Evolutionary conservation across 768 basidiomycete genomes (phyloP).

Genomic region (Mycena floridula): DNA sequence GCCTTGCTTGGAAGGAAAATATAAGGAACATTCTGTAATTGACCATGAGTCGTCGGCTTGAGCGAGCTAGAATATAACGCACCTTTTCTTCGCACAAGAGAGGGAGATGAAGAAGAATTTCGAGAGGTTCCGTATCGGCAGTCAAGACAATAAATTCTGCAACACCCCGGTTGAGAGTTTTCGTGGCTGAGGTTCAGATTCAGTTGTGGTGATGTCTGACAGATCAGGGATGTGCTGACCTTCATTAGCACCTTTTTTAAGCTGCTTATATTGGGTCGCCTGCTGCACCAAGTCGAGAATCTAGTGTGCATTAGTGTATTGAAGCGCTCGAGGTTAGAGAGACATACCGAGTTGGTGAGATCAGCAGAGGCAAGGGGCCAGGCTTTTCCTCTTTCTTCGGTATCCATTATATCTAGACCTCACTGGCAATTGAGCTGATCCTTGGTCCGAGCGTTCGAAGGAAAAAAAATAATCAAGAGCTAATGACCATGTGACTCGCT

Average conservation of each 20-base stretch:
- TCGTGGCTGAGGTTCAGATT: constrained; percentile 77
- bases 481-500: neutral
- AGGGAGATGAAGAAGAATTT: constrained; percentile 95
- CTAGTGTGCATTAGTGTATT: constrained; percentile 31
- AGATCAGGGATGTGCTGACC: constrained; percentile 36
- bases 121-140: constrained; percentile 94
- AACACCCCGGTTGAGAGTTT: constrained; percentile 96
- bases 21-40: constrained; percentile 85
- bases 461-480: neutral
- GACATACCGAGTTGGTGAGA: constrained; percentile 79
- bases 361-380: constrained; percentile 83
- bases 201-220: neutral
- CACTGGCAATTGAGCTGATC: constrained; percentile 86
- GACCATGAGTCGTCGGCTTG: constrained; percentile 3
- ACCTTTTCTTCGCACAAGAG: constrained; percentile 98
- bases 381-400: constrained; percentile 70
- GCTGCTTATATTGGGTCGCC: constrained; percentile 94
- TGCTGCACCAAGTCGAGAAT: constrained; percentile 95
- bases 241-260: constrained; percentile 99
- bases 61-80: constrained; percentile 7
- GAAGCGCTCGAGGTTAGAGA: too few species aligned
- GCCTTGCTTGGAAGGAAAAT: constrained; percentile 94
- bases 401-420: constrained; percentile 45
- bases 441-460: constrained; percentile 55
- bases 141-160: constrained; percentile 97